Base-by-base conservation (phyloP, 768 basidiomycete species). In the Clitopilus passeckerianus region DNA sequence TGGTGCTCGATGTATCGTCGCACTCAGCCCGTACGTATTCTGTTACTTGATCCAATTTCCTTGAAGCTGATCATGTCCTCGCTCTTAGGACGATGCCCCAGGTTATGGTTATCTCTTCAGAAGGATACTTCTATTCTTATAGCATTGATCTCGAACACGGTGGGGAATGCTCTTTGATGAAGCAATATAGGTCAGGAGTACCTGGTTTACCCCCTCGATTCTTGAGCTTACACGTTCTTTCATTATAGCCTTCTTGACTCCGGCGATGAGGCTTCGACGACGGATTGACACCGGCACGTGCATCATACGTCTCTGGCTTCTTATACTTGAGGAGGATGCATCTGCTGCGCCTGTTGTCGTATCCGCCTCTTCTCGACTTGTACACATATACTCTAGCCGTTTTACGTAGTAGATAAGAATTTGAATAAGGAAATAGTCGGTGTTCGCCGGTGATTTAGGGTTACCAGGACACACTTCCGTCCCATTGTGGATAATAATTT, bases 91-190 rank as follows among this genome's bases (percentile, higher is more conserved):
- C 93, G 6, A 90, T 92, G 74, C 95, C 96, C 0, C 96, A 99
- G 61, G 89, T 98, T 10, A 96, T 97, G 93, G 95, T 99, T 22
- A 85, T 98, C 59, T 95, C 94, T 0, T 91, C 92, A 0, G 95
- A 98, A 59, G 96, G 96, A 1, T 91, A 93, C 65, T 96, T 97
- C 71, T 98, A 99, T 69, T 86, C 90, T 15, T 98, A 98, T 72
- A 91, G 83, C 65, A 96, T 99, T 67, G 96, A 99, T 74, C 74
- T 98, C 61, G 96, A 99, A 72, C 88, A 89, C 56, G 96, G 96
- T 2, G 96, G 96, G 2, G 96, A 99, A 72, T 98, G 96, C 66
- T 83, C 89, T 18, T 71, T 99, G 67, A 89, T 95, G 83, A 96
- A 96, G 77, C 94, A 96, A 71, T 98, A 95, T 69, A 90, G 85